phyloP scores from a whole-genome alignment of 257 asterid genomes.

The Nicotiana attenuata region DNA sequence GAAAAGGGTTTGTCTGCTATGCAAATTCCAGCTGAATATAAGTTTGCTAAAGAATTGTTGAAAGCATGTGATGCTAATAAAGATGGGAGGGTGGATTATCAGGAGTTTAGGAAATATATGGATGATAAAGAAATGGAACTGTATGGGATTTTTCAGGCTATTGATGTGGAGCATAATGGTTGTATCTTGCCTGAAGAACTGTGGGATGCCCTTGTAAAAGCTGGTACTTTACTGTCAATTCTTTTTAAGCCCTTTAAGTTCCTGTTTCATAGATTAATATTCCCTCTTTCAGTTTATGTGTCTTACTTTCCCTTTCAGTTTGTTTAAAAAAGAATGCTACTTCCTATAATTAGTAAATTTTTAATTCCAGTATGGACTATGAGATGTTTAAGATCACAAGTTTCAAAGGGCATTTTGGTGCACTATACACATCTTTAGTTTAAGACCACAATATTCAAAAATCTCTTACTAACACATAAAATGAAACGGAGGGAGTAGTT shows the following conservation, averaged over 20 bases:
- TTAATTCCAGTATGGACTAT: no score
- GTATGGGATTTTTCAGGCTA: conserved; percentile 92
- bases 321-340: no score
- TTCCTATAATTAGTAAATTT: no score
- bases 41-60: conserved; percentile 92
- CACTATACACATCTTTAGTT: no score
- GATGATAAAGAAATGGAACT: conserved; percentile 95
- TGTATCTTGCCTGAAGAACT: conserved; percentile 95
- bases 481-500: not conserved
- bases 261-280: not conserved
- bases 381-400: no score
- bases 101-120: conserved; percentile 92
- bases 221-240: conserved; percentile 34
- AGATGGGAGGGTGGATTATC: conserved; percentile 96
- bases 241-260: not conserved
- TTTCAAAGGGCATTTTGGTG: no score
- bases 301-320: not conserved
- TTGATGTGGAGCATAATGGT: conserved; percentile 92
- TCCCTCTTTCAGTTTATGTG: not conserved
- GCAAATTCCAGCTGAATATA: conserved; percentile 90
- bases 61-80: conserved; percentile 79
- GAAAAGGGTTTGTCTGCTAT: conserved; percentile 90
- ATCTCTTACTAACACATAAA: no score
- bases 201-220: conserved; percentile 93
- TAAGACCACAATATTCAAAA: no score